phyloP scores from a whole-genome alignment of 257 asterid genomes.

The Striga asiatica region DNA sequence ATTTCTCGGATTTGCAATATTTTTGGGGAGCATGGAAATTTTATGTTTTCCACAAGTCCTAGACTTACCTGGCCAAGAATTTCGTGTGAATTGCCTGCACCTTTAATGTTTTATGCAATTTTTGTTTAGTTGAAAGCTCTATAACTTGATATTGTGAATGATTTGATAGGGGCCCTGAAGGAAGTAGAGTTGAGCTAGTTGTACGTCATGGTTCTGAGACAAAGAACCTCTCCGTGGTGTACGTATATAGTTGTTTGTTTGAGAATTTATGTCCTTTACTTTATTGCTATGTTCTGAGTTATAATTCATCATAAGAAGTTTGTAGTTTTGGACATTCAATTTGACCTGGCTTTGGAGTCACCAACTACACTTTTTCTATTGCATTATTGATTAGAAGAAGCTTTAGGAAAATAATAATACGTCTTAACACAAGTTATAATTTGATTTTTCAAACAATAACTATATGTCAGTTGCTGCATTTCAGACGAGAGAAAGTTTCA shows the following conservation, averaged over 20 bases:
- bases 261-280: neutral
- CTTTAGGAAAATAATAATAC: too few species aligned
- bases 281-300: neutral
- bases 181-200: slow-evolving; percentile 66
- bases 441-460: slow-evolving; percentile 13
- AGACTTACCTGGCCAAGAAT: neutral
- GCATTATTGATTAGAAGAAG: too few species aligned
- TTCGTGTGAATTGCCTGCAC: neutral
- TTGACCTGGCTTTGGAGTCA: slow-evolving; percentile 4
- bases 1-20: too few species aligned
- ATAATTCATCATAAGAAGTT: neutral
- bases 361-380: slow-evolving; percentile 1
- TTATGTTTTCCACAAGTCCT: too few species aligned
- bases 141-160: slow-evolving; percentile 16
- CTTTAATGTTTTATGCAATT: neutral
- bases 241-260: slow-evolving; percentile 23
- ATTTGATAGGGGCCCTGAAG: slow-evolving; percentile 89
- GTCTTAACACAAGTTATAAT: neutral
- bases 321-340: neutral
- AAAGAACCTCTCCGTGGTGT: slow-evolving; percentile 56
- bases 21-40: too few species aligned
- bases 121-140: slow-evolving; percentile 9
- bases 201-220: slow-evolving; percentile 60
- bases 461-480: slow-evolving; percentile 22
- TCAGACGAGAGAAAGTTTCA: slow-evolving; percentile 76